Percentiles rank a stretch among this genome's conserved stretches.
These are phyloP conservation scores for Leccinum olivaceopallidum DNA, from an alignment of 768 basidiomycete species.

Conservation along the genomic window DNA sequence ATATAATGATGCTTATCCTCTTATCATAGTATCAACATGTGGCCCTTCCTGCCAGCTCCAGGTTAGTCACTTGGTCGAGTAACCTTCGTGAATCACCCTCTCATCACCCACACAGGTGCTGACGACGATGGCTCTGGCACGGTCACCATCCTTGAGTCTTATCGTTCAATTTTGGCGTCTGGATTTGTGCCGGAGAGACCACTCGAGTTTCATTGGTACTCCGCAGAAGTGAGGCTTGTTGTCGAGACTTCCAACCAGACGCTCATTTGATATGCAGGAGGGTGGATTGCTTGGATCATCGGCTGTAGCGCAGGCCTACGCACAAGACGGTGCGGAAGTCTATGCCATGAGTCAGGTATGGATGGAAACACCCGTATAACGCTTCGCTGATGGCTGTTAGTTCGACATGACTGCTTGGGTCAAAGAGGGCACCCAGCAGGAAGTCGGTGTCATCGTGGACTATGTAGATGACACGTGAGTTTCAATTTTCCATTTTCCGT, in stretches of 20 bases:
- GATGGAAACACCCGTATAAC: background rate
- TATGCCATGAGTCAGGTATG: slow-evolving; percentile 37
- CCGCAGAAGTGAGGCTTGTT: slow-evolving; percentile 37
- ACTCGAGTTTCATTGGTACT: slow-evolving; percentile 52
- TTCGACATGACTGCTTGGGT: slow-evolving; percentile 97
- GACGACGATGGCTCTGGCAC: slow-evolving; percentile 48
- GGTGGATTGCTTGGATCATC: slow-evolving; percentile 87
- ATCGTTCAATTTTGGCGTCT: slow-evolving; percentile 41
- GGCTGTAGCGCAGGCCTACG: slow-evolving; percentile 81
- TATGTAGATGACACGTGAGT: slow-evolving; percentile 65
- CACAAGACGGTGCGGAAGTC: slow-evolving; percentile 25
- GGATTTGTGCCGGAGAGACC: slow-evolving; percentile 43
- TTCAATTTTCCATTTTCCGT: slow-evolving; percentile 25
- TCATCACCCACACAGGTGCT: slow-evolving; percentile 31
- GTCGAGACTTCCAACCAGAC: background rate
- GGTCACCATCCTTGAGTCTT: slow-evolving; percentile 46
- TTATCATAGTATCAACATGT: slow-evolving; percentile 60
- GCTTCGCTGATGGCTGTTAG: slow-evolving; percentile 44
- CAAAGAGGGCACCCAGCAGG: slow-evolving; percentile 73
- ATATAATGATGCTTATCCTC: slow-evolving; percentile 3
- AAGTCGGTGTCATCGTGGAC: slow-evolving; percentile 85
- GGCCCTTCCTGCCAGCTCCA: slow-evolving; percentile 77
- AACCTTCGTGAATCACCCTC: background rate
- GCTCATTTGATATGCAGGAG: slow-evolving; percentile 43
- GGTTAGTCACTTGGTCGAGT: slow-evolving; percentile 40